phyloP scores from a whole-genome alignment of 306 rosid species.

The Dryas drummondii region DNA sequence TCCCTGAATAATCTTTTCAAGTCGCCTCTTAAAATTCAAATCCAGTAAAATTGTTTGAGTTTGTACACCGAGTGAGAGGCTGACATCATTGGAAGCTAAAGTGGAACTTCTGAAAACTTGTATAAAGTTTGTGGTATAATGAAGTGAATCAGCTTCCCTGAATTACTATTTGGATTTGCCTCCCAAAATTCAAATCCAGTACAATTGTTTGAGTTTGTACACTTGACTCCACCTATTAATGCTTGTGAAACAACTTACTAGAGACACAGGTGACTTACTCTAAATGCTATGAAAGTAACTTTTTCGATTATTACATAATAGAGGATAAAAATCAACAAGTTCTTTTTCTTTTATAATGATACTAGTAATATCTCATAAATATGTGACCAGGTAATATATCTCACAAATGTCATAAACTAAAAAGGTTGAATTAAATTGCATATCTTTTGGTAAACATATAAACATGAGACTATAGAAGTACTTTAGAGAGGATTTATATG shows the following conservation, averaged over 20 bases:
- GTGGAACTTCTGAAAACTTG: not conserved
- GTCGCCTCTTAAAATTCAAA: not conserved
- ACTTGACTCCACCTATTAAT: not conserved
- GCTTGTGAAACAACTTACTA: not conserved
- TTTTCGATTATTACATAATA: not conserved
- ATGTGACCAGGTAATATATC: not conserved
- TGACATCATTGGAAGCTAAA: not conserved
- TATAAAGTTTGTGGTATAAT: not conserved
- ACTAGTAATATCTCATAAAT: not conserved
- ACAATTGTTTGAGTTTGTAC: not conserved
- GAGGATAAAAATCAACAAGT: not conserved
- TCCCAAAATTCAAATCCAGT: not conserved
- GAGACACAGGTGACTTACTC: not conserved
- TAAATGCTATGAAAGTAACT: not conserved
- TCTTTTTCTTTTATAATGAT: not conserved
- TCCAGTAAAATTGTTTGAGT: not conserved
- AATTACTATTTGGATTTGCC: not conserved
- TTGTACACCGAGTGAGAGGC: not conserved
- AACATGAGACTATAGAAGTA: not conserved
- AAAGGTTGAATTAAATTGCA: not conserved
- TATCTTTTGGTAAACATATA: not conserved
- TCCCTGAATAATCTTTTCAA: not conserved
- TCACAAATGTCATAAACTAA: not conserved
- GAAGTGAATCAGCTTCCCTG: not conserved
- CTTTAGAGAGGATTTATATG: not conserved